Evolutionary conservation across 2,329 filamentous ascomycete species (phyloP).

Genomic region (Alternaria angustiovoidea): DNA sequence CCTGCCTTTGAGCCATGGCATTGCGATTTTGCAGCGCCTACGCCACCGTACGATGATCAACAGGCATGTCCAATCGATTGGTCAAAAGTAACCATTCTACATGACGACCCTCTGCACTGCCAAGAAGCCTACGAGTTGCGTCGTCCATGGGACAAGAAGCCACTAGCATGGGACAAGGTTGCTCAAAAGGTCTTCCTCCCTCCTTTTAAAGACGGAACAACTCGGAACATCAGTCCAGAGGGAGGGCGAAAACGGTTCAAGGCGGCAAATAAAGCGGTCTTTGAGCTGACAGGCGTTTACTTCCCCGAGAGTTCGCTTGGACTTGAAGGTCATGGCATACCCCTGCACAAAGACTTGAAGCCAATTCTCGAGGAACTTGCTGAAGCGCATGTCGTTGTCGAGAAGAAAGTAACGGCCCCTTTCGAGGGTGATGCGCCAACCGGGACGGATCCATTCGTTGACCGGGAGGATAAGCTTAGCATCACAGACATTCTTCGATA

Average conservation of each 20-base stretch:
- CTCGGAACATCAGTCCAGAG: constrained; percentile 2
- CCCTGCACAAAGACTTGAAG: not conserved
- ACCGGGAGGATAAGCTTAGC: not conserved
- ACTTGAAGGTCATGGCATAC: constrained; percentile 6
- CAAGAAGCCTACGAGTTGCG: not conserved
- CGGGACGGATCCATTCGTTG: not conserved
- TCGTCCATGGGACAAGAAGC: not conserved
- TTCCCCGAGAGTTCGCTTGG: constrained; percentile 13
- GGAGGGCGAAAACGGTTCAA: constrained; percentile 21
- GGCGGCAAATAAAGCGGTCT: constrained; percentile 16
- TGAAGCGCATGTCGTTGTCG: not conserved
- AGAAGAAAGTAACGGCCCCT: not conserved
- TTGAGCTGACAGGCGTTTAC: constrained; percentile 20
- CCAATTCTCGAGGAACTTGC: not conserved
- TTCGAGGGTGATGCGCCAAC: not conserved
- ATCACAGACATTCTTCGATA: not conserved
- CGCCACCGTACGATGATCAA: not conserved
- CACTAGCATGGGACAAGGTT: not conserved
- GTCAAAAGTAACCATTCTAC: not conserved
- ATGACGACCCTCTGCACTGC: not conserved
- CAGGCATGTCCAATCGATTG: not conserved
- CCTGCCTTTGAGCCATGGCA: not conserved
- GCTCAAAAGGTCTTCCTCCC: not conserved
- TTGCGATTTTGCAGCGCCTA: not conserved
- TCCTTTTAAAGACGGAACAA: not conserved